Evolutionary conservation across 2,329 filamentous ascomycete species (phyloP).

Genomic region (Aureobasidium lini): DNA sequence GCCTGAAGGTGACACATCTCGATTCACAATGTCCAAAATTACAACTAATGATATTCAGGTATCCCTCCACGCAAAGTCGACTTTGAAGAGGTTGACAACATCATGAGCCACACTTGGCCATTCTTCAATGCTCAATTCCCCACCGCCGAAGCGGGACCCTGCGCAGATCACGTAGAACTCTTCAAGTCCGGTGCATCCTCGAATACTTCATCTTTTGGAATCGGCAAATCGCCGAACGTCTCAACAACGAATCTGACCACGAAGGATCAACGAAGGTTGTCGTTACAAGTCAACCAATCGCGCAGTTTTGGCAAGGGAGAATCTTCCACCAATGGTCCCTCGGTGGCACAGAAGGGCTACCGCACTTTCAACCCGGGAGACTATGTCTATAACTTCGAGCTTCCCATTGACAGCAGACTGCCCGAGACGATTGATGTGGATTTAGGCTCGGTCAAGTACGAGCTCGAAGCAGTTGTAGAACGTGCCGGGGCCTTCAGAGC

Average conservation of each 20-base stretch:
- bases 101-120: conserved; percentile 81
- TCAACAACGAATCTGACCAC: conserved; percentile 38
- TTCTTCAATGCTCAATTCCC: conserved; percentile 79
- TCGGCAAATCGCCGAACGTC: conserved; percentile 35
- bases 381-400: conserved; percentile 71
- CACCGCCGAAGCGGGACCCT: conserved; percentile 52
- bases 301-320: conserved; percentile 81
- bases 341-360: conserved; percentile 70
- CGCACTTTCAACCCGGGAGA: conserved; percentile 73
- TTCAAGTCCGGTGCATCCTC: conserved; percentile 34
- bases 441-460: conserved; percentile 79
- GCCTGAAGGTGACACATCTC: conserved; percentile 64
- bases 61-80: conserved; percentile 83
- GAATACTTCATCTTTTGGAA: conserved; percentile 31
- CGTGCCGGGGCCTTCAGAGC: conserved; percentile 84
- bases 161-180: conserved; percentile 56
- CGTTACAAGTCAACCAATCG: conserved; percentile 71
- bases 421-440: conserved; percentile 82
- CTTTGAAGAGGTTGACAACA: conserved; percentile 72
- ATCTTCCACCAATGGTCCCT: conserved; percentile 44
- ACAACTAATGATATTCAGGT: conserved; percentile 37
- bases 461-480: conserved; percentile 77
- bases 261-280: conserved; percentile 59
- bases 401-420: conserved; percentile 69
- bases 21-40: not conserved